phyloP scores from a whole-genome alignment of 2,329 filamentous ascomycete species.

The Aspergillus felis region DNA sequence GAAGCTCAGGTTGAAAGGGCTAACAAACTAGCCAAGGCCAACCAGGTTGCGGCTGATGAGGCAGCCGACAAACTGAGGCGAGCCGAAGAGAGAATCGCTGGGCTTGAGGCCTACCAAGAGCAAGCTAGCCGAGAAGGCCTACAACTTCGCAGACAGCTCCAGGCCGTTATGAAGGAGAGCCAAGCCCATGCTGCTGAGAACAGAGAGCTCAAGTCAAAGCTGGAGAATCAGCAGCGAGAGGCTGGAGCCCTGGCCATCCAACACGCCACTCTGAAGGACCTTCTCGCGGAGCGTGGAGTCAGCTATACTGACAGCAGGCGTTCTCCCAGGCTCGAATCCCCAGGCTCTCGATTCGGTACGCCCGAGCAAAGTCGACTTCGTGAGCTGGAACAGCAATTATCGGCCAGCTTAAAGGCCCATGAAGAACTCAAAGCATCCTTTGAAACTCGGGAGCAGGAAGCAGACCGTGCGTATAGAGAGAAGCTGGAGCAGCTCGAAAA shows the following conservation, averaged over 20 bases:
- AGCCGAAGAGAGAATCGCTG: slow-evolving; percentile 94
- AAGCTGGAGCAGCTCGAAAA: slow-evolving; percentile 92
- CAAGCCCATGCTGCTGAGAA: slow-evolving; percentile 78
- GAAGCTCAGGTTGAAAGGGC: slow-evolving; percentile 76
- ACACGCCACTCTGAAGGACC: slow-evolving; percentile 87
- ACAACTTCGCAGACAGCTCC: slow-evolving; percentile 82
- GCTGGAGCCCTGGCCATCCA: slow-evolving; percentile 91
- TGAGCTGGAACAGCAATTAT: slow-evolving; percentile 85
- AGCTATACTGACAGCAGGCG: slow-evolving; percentile 68
- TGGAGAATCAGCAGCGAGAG: slow-evolving; percentile 84
- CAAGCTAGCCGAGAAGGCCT: slow-evolving; percentile 93
- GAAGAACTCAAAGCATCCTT: slow-evolving; percentile 78
- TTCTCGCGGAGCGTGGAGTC: slow-evolving; percentile 83
- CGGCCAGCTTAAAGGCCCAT: slow-evolving; percentile 70
- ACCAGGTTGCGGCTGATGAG: slow-evolving; percentile 80
- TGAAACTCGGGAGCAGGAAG: slow-evolving; percentile 75
- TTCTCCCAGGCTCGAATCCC: slow-evolving; percentile 68
- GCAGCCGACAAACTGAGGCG: slow-evolving; percentile 85
- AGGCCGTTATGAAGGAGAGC: slow-evolving; percentile 75
- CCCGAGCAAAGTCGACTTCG: slow-evolving; percentile 75
- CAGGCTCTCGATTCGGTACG: slow-evolving; percentile 68
- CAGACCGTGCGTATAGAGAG: slow-evolving; percentile 85
- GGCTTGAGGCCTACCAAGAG: slow-evolving; percentile 94
- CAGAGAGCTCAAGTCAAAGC: slow-evolving; percentile 73
- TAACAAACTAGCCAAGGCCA: slow-evolving; percentile 76